Evolutionary conservation across 2,329 filamentous ascomycete species (phyloP).

Genomic region (Remersonia thermophila): DNA sequence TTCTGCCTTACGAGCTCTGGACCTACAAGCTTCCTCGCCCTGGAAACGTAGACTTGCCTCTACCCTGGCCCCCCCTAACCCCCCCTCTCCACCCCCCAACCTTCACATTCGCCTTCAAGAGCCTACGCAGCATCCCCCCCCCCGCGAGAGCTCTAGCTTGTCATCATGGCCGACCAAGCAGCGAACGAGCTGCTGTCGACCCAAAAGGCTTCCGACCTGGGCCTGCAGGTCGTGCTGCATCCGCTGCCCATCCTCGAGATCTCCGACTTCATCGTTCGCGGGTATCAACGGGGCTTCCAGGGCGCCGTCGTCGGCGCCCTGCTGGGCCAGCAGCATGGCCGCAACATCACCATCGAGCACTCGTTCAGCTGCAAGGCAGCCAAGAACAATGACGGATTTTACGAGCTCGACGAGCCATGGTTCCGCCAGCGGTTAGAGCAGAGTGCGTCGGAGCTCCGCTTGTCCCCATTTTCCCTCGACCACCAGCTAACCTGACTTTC

Average conservation of each 20-base stretch:
- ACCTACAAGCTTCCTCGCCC: neutral
- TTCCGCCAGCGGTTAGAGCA: constrained; percentile 72
- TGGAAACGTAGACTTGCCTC: neutral
- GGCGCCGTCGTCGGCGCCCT: constrained; percentile 76
- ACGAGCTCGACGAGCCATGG: constrained; percentile 55
- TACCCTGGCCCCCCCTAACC: too few relatives aligned
- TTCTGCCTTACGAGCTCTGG: constrained; percentile 14
- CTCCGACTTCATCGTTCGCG: constrained; percentile 90
- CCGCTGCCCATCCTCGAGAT: constrained; percentile 92
- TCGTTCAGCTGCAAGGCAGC: constrained; percentile 69
- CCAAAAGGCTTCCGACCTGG: constrained; percentile 57
- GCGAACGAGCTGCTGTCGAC: constrained; percentile 51
- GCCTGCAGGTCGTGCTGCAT: constrained; percentile 72
- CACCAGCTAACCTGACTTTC: constrained; percentile 4
- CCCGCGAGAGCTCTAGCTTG: too few relatives aligned
- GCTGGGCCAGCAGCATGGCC: constrained; percentile 83
- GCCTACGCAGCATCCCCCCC: neutral
- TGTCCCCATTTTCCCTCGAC: neutral
- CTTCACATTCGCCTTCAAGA: neutral
- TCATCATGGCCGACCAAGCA: constrained; percentile 34
- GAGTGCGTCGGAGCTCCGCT: constrained; percentile 44
- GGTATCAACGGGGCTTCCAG: constrained; percentile 61
- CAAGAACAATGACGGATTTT: constrained; percentile 38
- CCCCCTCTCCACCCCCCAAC: neutral
- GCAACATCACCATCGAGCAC: constrained; percentile 83